Evolutionary conservation across 306 rosid genomes (phyloP), one percentile per base, ranked within the genome.

Genomic region (Canavalia gladiata): DNA sequence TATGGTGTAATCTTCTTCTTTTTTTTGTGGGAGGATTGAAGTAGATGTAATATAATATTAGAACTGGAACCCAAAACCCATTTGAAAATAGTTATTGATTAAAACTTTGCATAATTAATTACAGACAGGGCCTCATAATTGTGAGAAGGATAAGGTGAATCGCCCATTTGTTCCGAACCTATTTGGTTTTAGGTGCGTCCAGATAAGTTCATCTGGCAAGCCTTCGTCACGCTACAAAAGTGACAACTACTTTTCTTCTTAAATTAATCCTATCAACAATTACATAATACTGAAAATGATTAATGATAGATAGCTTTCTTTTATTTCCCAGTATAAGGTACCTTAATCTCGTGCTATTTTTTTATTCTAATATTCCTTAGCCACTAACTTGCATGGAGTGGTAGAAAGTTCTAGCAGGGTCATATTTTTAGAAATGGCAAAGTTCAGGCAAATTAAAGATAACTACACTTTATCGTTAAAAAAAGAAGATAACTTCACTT

Each of bases 141-240:
- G 81, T 35, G 28, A 68, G 8, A 59, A 83, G 56, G 78, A 74
- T 52, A 29, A 76, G 74, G 29, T 45, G 47, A 57, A 58, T n/a
- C 3, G 6, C 6, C 29, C 68, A 31, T 69, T 79, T 18, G 60
- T 72, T 50, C 56, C n/a, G 31, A 59, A 66, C 42, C 64, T 67
- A 79, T 68, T 78, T 67, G 73, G 74, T 77, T 67, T 76, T 74
- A 76, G 90, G 76, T 82, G 51, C 60, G 55, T 86, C 86, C 95
- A 92, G 92, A 84, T 84, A 89, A 86, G 88, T 79, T 89, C 73
- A 7, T 69, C 97, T 88, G 94, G 89, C 90, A 84, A 72, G 74
- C 81, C 68, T 45, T 81, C 84, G 65, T 88, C 92, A 66, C 67
- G 85, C 75, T 78, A 79, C 88, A 81, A 59, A 88, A 45, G 78